Percentiles rank a stretch among this genome's conserved stretches.
Evolutionary conservation across 352 stramenopile genomes (phyloP).

Genomic region (Pythium aphanidermatum): DNA sequence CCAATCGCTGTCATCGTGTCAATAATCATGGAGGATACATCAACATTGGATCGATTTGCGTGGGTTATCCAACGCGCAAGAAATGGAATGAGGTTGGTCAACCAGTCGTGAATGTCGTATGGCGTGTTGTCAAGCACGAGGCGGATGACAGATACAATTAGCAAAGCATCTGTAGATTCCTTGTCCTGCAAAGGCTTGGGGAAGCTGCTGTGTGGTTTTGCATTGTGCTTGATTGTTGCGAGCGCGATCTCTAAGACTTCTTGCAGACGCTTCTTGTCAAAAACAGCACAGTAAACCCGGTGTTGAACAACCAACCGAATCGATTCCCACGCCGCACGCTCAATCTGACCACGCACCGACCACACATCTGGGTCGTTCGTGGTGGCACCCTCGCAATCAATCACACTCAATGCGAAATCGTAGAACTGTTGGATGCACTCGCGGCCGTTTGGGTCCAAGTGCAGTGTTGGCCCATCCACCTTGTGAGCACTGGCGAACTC

Average conservation of each 20-base stretch:
- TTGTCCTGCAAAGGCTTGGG: background rate
- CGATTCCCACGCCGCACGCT: constrained; percentile 64
- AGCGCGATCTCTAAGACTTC: constrained; percentile 54
- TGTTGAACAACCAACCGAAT: constrained; percentile 47
- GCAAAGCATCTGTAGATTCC: constrained; percentile 18
- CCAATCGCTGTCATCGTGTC: constrained; percentile 48
- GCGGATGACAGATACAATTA: constrained; percentile 27
- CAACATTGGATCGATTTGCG: constrained; percentile 1
- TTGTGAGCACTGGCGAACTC: constrained; percentile 55
- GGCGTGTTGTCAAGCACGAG: constrained; percentile 47
- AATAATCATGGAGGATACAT: constrained; percentile 28
- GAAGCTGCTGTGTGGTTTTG: constrained; percentile 7
- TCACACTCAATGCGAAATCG: constrained; percentile 39
- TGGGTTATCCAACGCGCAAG: constrained; percentile 45
- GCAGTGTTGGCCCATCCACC: constrained; percentile 41
- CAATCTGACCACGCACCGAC: constrained; percentile 24
- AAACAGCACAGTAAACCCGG: constrained; percentile 62
- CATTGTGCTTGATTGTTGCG: constrained; percentile 35
- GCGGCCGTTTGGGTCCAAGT: constrained; percentile 68
- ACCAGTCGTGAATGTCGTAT: constrained; percentile 47
- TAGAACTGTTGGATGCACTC: constrained; percentile 55
- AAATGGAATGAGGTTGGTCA: constrained; percentile 36
- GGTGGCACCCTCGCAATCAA: constrained; percentile 27
- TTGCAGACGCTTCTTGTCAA: constrained; percentile 42
- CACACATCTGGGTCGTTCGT: constrained; percentile 24